Conservation (phyloP, 2,329 filamentous ascomycete species). For the Fusarium pininemorale region DNA sequence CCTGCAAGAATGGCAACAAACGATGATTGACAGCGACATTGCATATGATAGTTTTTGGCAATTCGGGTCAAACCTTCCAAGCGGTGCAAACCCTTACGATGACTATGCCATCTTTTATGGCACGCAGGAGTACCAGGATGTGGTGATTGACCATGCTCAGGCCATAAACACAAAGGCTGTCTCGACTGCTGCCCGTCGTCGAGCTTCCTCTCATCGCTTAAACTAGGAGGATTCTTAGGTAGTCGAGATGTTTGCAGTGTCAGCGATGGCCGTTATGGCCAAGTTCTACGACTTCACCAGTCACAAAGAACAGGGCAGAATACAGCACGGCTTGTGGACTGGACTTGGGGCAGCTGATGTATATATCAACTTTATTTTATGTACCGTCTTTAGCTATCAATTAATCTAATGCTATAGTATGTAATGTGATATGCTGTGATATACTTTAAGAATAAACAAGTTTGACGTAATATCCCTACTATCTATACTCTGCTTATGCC, state of each 20-base stretch:
- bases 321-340: too few species aligned
- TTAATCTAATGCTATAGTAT: accelerated
- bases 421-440: accelerated
- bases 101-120: not conserved
- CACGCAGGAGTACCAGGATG: not conserved
- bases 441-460: accelerated
- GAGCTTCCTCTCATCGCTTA: too few species aligned
- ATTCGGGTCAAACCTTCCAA: not conserved
- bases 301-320: accelerated
- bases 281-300: accelerated
- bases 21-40: not conserved
- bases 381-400: accelerated
- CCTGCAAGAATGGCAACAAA: not conserved
- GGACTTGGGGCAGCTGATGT: too few species aligned
- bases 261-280: accelerated
- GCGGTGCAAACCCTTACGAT: not conserved
- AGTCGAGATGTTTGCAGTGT: not conserved
- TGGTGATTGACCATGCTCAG: not conserved
- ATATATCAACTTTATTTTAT: accelerated
- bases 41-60: not conserved
- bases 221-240: not conserved
- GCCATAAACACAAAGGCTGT: not conserved
- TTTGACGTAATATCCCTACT: accelerated
- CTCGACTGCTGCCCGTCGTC: not conserved
- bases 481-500: accelerated